Base-by-base conservation (phyloP, 2,329 filamentous ascomycete genomes). In the Ophiobolus disseminans region DNA sequence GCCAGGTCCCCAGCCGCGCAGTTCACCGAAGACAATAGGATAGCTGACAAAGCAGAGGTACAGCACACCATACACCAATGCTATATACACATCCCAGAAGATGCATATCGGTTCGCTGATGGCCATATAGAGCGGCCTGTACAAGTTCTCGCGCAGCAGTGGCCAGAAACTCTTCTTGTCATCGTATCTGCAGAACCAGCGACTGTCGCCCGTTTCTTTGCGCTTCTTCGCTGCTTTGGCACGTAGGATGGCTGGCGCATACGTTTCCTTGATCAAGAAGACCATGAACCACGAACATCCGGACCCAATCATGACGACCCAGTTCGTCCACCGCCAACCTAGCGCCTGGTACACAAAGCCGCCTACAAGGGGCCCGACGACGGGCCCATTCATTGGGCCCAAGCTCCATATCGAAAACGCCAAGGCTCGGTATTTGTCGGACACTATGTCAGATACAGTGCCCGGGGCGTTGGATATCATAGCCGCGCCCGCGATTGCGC, bases 11-110 rank as follows among this genome's bases (percentile, higher is more conserved):
- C 91, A 97, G 51, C 90, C 90, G 14, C 92, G 87, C 48, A 84
- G 74, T 31, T 87, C 78, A 9, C 80, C 79, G 73, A 94, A 96
- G 48, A 96, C 88, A 50, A 95, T 88, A 0, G 91, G 91, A 69
- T 95, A 95, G 10, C 90, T 90, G 13, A 95, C 87, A 75, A 96
- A 96, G 73, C 90, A 95, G 23, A 96, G 84, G 65, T 94, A 94
- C 1, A 97, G 78, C 31, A 96, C 91, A 14, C 86, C 89, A 69
- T 96, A 96, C 26, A 96, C 84, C 30, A 96, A 77, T 0, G 89
- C 83, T 55, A 88, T 83, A 58, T 88, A 88, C 25, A 86, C 70
- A 63, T 88, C 83, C 85, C 85, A 93, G 68, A 86, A 86, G 22
- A 92, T 88, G 76, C 89, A 92, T 46, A 97, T 96, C 0, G 91